Percentiles rank a stretch among this genome's conserved stretches.
These are phyloP conservation scores for Cryptomeria japonica DNA, from an alignment of 75 land plant genomes.

Conservation along the genomic window DNA sequence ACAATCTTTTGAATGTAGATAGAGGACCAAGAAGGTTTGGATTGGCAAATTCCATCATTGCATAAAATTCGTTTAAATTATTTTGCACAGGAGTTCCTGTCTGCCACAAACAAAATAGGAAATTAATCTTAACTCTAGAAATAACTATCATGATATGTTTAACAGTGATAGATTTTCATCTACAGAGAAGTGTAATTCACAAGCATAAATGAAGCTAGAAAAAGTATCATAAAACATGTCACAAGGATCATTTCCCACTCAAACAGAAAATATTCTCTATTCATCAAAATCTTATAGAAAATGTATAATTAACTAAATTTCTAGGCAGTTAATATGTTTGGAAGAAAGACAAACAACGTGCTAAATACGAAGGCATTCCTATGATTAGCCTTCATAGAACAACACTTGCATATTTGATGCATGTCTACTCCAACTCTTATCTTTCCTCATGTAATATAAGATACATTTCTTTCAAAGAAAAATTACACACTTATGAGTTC, in stretches of 20 bases:
- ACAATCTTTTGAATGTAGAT: slow-evolving; percentile 35
- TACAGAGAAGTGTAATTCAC: not conserved
- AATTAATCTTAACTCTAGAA: not conserved
- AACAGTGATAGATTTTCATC: not conserved
- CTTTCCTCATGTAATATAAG: not conserved
- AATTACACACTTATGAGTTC: not conserved
- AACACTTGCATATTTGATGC: not conserved
- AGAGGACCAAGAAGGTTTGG: slow-evolving; percentile 42
- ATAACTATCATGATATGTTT: not conserved
- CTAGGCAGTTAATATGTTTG: not conserved
- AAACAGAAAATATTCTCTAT: not conserved
- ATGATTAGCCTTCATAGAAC: not conserved
- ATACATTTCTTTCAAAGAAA: not conserved
- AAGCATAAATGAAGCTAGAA: not conserved
- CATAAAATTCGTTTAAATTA: slow-evolving; percentile 45
- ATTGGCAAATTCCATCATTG: slow-evolving; percentile 49
- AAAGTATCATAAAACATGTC: not conserved
- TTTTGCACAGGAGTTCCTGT: slow-evolving; percentile 54
- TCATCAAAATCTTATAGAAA: not conserved
- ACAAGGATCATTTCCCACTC: not conserved
- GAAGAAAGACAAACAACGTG: not conserved
- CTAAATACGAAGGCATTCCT: not conserved
- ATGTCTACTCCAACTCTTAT: not conserved
- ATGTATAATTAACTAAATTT: not conserved
- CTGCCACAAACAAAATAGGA: slow-evolving; percentile 14